Evolutionary conservation across 805 yeast species (phyloP).

Genomic region (Candida ipomoeae): DNA sequence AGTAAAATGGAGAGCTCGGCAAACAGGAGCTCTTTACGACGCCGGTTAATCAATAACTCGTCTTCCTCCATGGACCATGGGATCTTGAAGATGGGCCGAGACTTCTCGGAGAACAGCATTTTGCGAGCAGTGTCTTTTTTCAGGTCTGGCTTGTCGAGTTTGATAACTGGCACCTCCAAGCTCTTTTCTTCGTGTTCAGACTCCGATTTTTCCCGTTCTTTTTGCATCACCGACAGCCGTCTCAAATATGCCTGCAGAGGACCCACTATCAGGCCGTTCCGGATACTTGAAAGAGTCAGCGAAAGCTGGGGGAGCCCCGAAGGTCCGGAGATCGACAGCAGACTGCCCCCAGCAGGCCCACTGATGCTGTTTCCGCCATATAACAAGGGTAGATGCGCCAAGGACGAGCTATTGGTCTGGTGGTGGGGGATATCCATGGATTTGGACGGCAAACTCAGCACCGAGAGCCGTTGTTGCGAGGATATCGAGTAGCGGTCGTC

Average conservation of each 20-base stretch:
- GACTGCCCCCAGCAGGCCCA: constrained; percentile 35
- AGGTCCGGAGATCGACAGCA: constrained; percentile 37
- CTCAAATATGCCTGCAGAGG: constrained; percentile 16
- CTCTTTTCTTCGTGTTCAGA: constrained; percentile 3
- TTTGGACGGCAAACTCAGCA: constrained; percentile 41
- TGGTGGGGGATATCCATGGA: constrained; percentile 46
- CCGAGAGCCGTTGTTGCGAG: constrained; percentile 33
- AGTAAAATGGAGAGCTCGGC: constrained; percentile 71
- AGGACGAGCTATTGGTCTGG: constrained; percentile 33
- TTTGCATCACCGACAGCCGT: constrained; percentile 15
- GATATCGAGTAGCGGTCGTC: constrained; percentile 37
- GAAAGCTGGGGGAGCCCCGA: constrained; percentile 32
- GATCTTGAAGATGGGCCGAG: constrained; percentile 24
- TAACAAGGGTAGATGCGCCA: constrained; percentile 41
- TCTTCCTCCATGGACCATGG: constrained; percentile 70
- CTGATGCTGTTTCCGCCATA: constrained; percentile 41
- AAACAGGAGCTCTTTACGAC: constrained; percentile 56
- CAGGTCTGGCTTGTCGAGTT: constrained; percentile 3
- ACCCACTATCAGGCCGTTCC: constrained; percentile 38
- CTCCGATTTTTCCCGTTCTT: constrained; percentile 12
- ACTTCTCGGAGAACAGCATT: constrained; percentile 3
- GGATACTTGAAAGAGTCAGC: constrained; percentile 33
- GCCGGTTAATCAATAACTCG: constrained; percentile 52
- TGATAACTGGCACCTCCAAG: not conserved
- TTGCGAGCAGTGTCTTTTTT: not conserved